Base-by-base conservation (phyloP, 106 monocot species). In the Alisma plantagoaquatica region DNA sequence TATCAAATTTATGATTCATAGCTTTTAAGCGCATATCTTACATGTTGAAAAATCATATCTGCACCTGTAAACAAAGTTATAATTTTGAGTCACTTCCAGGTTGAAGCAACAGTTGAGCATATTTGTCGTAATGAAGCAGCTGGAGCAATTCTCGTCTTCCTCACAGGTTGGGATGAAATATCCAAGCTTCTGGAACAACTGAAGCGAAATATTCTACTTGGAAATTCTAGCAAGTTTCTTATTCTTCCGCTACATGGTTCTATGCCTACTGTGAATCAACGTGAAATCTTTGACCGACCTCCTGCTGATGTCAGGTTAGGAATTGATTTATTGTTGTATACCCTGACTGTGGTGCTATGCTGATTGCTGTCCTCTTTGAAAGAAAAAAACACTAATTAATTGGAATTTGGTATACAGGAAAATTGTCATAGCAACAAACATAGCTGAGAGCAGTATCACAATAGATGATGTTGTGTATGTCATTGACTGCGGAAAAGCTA, bases 141-240 rank as follows among this genome's bases (percentile, higher is more conserved):
- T 61, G 94, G 94, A 53, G 94, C 94, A 53, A 78, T 96, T 64
- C 94, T 96, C 52, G 81, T 96, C 24, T 96, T 96, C 49, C 81
- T 96, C 47, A 96, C 94, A 5, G 94, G 94, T 49, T 96, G 94
- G 94, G 88, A 96, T 73, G 94, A 88, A 66, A 96, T 96, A 75
- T 84, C 94, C 23, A 89, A 84, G 54, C 72, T 89, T 46, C 77
- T 81, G 56, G 94, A 96, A 21, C 84, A 75, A 56, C 78, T 96
- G 46, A 88, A 84, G 54, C 75, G 54, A 65, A 88, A 96, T 61
- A 43, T 27, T 63, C 65, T 81, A 60, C 73, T 96, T 30, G 80
- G 94, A 27, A 80, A 88, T 73, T 56, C 81, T 52, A 78, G 62
- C 56, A 88, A 73, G 48, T 88, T 83, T 72, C 60, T 96, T 46